A percentile compares a stretch with the other conserved stretches of the same genome.
These are phyloP conservation scores for Glaciozyma antarctica DNA, from an alignment of 768 basidiomycete species.

Conservation along the genomic window DNA sequence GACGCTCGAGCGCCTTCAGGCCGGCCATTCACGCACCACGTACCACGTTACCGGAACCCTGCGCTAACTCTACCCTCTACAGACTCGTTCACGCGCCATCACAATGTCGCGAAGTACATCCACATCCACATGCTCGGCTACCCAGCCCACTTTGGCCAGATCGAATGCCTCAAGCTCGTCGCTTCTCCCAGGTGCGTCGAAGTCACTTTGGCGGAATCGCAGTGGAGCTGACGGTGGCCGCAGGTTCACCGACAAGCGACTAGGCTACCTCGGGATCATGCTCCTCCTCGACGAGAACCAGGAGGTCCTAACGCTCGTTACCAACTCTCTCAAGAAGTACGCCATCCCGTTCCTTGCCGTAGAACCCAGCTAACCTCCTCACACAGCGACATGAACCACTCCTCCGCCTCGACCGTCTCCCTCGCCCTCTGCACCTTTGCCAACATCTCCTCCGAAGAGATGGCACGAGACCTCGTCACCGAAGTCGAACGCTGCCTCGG, in stretches of 20 bases:
- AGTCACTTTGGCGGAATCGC: not conserved
- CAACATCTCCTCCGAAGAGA: constrained; percentile 98
- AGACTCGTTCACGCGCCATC: constrained; percentile 72
- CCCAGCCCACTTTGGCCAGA: constrained; percentile 97
- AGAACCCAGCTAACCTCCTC: not conserved
- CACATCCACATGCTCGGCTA: constrained; percentile 99
- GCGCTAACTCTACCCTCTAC: not conserved
- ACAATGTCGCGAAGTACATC: constrained; percentile 94
- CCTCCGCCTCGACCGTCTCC: constrained; percentile 97
- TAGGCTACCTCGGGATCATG: constrained; percentile 98
- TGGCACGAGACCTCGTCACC: constrained; percentile 95
- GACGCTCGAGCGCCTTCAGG: no score
- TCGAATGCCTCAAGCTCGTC: constrained; percentile 78
- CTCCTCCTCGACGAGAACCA: constrained; percentile 92
- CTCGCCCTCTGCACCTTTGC: constrained; percentile 96
- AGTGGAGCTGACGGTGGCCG: constrained; percentile 42
- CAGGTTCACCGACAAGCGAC: constrained; percentile 86
- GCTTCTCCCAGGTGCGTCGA: constrained; percentile 21
- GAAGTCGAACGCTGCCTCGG: constrained; percentile 96
- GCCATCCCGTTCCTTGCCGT: constrained; percentile 19
- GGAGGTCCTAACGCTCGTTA: constrained; percentile 92
- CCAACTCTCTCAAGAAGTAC: constrained; percentile 96
- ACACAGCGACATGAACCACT: constrained; percentile 92
- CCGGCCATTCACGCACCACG: not conserved
- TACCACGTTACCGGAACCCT: not conserved